These are phyloP conservation scores for Blastocystis sp. DNA, from an alignment of 352 stramenopile species.

Conservation along the genomic window DNA sequence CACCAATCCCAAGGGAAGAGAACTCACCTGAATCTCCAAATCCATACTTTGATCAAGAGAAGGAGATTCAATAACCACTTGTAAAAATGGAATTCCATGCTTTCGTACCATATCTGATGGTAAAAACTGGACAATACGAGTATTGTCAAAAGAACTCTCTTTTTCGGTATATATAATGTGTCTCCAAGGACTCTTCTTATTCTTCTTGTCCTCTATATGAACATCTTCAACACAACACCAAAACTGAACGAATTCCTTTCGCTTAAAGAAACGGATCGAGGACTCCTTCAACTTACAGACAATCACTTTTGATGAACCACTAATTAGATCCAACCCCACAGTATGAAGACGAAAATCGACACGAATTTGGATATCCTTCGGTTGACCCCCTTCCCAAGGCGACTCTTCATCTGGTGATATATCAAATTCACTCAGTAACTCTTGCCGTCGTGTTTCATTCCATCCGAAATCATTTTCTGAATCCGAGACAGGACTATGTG, in stretches of 20 bases:
- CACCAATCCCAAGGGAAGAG: slow-evolving; percentile 36
- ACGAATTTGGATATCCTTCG: slow-evolving; percentile 1
- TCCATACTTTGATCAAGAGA: neutral
- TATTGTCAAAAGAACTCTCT: neutral
- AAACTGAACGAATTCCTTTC: neutral
- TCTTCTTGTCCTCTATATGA: neutral
- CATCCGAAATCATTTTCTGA: neutral
- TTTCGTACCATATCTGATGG: neutral
- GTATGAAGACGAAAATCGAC: slow-evolving; percentile 19
- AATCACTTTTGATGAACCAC: neutral
- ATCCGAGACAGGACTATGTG: neutral
- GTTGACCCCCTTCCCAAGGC: slow-evolving; percentile 20
- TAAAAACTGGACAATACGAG: neutral
- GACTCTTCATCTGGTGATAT: slow-evolving; percentile 2
- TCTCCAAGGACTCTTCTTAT: neutral
- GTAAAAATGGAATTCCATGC: slow-evolving; percentile 12
- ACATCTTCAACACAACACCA: neutral
- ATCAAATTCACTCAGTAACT: slow-evolving; percentile 14
- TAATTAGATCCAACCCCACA: neutral
- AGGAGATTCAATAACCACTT: neutral
- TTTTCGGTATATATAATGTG: slow-evolving; percentile 39
- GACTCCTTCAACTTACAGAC: neutral
- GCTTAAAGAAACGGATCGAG: neutral
- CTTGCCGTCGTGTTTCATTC: neutral
- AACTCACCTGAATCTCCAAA: neutral